These are phyloP conservation scores for Penicillium silybi DNA, from an alignment of 495 filamentous ascomycete genomes.

Conservation along the genomic window DNA sequence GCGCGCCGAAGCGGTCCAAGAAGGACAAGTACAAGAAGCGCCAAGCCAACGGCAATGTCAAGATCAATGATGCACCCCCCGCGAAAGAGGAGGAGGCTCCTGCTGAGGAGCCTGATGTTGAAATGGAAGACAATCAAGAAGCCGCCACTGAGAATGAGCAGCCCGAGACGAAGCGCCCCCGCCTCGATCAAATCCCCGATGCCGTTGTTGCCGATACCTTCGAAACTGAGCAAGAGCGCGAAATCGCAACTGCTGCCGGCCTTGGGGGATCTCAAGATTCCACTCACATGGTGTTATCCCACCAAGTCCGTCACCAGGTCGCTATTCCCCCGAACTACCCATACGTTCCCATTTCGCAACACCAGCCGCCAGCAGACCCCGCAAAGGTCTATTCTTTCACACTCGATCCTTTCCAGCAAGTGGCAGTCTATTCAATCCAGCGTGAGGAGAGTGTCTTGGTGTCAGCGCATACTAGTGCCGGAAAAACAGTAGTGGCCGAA, in stretches of 20 bases:
- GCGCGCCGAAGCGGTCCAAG: conserved; percentile 35
- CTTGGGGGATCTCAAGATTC: conserved; percentile 65
- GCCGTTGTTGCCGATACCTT: conserved; percentile 91
- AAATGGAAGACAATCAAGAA: conserved; percentile 19
- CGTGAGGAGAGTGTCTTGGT: conserved; percentile 93
- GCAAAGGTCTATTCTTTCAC: conserved; percentile 82
- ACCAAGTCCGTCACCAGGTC: conserved; percentile 98
- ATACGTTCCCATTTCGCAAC: conserved; percentile 87
- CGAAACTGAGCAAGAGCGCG: conserved; percentile 90
- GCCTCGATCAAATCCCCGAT: conserved; percentile 66
- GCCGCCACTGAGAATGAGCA: conserved; percentile 33
- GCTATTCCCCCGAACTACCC: conserved; percentile 89
- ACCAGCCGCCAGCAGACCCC: conserved; percentile 78
- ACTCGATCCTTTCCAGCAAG: conserved; percentile 93
- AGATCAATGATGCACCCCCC: conserved; percentile 40
- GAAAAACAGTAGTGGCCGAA: conserved; percentile 96
- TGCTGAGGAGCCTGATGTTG: conserved; percentile 32
- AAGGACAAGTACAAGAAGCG: conserved; percentile 75
- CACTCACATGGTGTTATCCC: conserved; percentile 72
- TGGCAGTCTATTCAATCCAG: conserved; percentile 89
- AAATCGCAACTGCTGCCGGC: conserved; percentile 78
- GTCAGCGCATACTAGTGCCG: conserved; percentile 94
- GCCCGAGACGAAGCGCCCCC: conserved; percentile 67
- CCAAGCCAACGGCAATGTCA: conserved; percentile 73
- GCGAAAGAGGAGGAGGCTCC: conserved; percentile 45